Conservation (phyloP, 179 eudicot species). For the Nepenthes alata region DNA sequence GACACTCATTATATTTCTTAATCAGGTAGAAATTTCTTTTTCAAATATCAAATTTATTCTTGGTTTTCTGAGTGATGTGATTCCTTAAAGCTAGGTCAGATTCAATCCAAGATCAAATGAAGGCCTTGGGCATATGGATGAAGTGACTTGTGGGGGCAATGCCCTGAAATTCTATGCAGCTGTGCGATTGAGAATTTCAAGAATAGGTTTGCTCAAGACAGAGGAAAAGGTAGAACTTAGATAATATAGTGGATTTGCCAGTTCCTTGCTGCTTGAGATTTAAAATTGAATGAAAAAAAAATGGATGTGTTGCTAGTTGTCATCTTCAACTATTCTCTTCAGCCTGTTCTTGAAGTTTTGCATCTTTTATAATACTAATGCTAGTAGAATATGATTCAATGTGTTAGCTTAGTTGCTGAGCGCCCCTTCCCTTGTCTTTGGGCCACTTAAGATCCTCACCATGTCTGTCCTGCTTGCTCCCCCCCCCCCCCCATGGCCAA, state of each 20-base stretch:
- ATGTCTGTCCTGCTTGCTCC: too few relatives aligned
- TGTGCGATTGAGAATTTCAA: slow-evolving; percentile 58
- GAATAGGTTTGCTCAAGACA: slow-evolving; percentile 48
- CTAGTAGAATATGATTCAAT: too few relatives aligned
- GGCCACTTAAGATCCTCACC: too few relatives aligned
- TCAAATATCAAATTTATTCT: background rate
- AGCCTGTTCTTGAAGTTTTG: too few relatives aligned
- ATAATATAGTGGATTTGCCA: background rate
- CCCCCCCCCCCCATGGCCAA: too few relatives aligned
- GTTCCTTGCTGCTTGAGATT: background rate
- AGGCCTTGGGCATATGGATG: slow-evolving; percentile 40
- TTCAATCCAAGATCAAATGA: slow-evolving; percentile 28
- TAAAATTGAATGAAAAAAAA: too few relatives aligned
- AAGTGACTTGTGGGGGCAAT: slow-evolving; percentile 88
- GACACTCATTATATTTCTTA: slow-evolving; percentile 72
- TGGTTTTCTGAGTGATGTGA: background rate
- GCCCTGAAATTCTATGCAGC: slow-evolving; percentile 89
- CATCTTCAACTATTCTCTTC: too few relatives aligned
- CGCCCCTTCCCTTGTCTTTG: too few relatives aligned
- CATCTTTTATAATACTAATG: too few relatives aligned
- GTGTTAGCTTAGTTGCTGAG: too few relatives aligned
- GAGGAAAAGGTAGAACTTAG: slow-evolving; percentile 44
- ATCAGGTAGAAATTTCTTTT: slow-evolving; percentile 50
- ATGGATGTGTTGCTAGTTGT: too few relatives aligned
- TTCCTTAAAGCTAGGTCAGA: slow-evolving; percentile 49